A percentile compares a stretch with the other conserved stretches of the same genome.
These are phyloP conservation scores for Panaeolus cyanescens DNA, from an alignment of 768 basidiomycete genomes.

Conservation along the genomic window DNA sequence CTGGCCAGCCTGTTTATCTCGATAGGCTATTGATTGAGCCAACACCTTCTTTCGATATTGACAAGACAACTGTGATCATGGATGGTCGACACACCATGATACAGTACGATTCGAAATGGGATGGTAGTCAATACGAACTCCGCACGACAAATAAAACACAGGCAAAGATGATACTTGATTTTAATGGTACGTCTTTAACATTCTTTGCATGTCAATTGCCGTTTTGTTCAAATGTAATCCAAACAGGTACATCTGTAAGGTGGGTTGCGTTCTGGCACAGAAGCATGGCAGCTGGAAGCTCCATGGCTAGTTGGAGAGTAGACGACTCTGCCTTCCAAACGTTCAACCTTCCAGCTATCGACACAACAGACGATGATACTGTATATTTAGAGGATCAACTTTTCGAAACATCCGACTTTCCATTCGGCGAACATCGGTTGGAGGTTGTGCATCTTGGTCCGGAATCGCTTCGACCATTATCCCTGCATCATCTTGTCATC, in stretches of 20 bases:
- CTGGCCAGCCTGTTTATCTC: not conserved
- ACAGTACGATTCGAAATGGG: not conserved
- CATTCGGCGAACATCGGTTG: not conserved
- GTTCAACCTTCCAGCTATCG: not conserved
- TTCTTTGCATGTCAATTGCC: too few species aligned
- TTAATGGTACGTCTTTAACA: not conserved
- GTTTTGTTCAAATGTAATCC: not conserved
- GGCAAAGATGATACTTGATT: not conserved
- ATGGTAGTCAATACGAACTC: too few species aligned
- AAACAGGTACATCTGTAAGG: not conserved
- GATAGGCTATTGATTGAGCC: not conserved
- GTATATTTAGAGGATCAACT: not conserved
- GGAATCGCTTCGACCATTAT: not conserved
- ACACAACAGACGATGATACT: too few species aligned
- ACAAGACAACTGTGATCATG: not conserved
- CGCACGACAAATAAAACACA: not conserved
- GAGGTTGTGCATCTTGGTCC: not conserved
- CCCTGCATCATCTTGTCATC: not conserved
- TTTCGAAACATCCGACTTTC: not conserved
- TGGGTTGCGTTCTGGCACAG: not conserved
- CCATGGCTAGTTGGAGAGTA: not conserved
- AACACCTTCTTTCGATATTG: not conserved
- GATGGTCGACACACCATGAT: not conserved
- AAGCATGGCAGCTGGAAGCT: not conserved
- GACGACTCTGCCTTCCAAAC: not conserved